Conservation (phyloP, 2,329 filamentous ascomycete species). For the Rhinocladiella mackenziei region DNA sequence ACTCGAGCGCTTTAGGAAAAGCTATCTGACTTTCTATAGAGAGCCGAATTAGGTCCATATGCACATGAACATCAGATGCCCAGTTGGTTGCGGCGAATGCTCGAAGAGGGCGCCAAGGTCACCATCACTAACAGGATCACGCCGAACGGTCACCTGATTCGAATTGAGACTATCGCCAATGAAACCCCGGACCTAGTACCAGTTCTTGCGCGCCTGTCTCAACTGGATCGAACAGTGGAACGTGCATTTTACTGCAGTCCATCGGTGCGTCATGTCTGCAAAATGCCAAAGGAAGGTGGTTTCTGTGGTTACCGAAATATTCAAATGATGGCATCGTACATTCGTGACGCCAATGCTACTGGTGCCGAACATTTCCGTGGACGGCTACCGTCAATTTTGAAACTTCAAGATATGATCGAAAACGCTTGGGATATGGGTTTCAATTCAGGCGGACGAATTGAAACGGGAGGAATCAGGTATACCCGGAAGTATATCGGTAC, state of each 20-base stretch:
- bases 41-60: constrained; percentile 64
- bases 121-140: constrained; percentile 51
- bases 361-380: constrained; percentile 59
- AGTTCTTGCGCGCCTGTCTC: constrained; percentile 59
- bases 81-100: constrained; percentile 58
- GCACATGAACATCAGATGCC: constrained; percentile 74
- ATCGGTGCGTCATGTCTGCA: constrained; percentile 72
- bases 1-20: background rate
- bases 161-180: constrained; percentile 46
- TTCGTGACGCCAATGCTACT: constrained; percentile 56
- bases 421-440: constrained; percentile 81
- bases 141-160: constrained; percentile 42
- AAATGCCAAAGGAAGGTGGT: constrained; percentile 75
- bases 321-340: constrained; percentile 81
- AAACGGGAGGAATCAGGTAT: constrained; percentile 82
- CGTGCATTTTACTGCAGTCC: constrained; percentile 77
- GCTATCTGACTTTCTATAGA: constrained; percentile 33
- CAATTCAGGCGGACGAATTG: constrained; percentile 66
- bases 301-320: constrained; percentile 97
- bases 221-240: constrained; percentile 60
- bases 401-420: constrained; percentile 83
- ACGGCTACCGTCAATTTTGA: constrained; percentile 69
- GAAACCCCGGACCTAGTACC: constrained; percentile 55
- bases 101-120: constrained; percentile 57
- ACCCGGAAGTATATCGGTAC: constrained; percentile 96